A percentile compares a stretch with the other conserved stretches of the same genome.
These are phyloP conservation scores for Deinandra increscens DNA, from an alignment of 129 eudicot species.

Conservation along the genomic window DNA sequence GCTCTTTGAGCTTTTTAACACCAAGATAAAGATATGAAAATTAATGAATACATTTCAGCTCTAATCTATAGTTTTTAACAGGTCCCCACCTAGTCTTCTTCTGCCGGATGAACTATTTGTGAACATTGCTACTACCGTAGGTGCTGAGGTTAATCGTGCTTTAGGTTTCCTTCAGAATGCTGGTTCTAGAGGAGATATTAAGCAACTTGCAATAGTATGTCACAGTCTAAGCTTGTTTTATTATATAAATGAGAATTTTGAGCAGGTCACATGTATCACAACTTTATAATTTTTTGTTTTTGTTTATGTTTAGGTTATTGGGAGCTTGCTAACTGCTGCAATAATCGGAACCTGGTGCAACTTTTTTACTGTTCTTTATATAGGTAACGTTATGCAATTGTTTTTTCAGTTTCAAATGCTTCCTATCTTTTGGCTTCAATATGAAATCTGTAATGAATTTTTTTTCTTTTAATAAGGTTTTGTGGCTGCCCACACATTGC, in stretches of 20 bases:
- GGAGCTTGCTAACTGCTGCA: slow-evolving; percentile 70
- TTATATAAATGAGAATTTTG: neutral
- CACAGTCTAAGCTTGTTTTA: neutral
- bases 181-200: slow-evolving; percentile 66
- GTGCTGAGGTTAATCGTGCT: slow-evolving; percentile 58
- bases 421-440: neutral
- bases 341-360: slow-evolving; percentile 91
- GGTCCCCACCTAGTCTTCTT: slow-evolving; percentile 66
- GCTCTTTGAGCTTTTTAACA: too few species aligned
- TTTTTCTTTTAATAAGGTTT: slow-evolving; percentile 43
- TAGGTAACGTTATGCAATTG: slow-evolving; percentile 45
- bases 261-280: neutral
- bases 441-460: neutral
- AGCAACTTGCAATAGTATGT: slow-evolving; percentile 63
- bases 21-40: neutral
- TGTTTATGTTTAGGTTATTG: slow-evolving; percentile 44
- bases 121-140: slow-evolving; percentile 50
- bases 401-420: neutral
- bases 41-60: neutral
- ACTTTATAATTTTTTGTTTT: neutral
- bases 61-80: slow-evolving; percentile 25
- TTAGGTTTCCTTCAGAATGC: slow-evolving; percentile 57
- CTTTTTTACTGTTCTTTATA: slow-evolving; percentile 66
- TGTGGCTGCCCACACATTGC: slow-evolving; percentile 89
- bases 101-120: slow-evolving; percentile 60